phyloP scores from a whole-genome alignment of 2,329 filamentous ascomycete species.

The Cercospora zeae-maydis region DNA sequence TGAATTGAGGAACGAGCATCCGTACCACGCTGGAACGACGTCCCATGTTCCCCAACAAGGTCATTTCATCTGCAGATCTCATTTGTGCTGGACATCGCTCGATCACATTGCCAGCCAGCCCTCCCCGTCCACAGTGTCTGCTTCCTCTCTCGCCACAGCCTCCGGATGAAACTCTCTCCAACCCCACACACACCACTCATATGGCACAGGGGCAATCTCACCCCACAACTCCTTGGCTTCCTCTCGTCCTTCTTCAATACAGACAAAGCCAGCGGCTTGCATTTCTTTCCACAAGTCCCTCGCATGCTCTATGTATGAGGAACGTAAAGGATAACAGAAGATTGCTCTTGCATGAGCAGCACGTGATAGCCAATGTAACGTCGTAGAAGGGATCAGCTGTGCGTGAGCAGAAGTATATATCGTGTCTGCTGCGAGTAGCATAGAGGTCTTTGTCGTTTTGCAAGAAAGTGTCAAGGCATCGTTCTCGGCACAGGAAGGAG shows the following conservation, averaged over 20 bases:
- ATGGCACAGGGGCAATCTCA: conserved; percentile 36
- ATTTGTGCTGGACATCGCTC: neutral
- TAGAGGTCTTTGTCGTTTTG: conserved; percentile 30
- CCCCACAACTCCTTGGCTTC: conserved; percentile 35
- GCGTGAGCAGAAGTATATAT: conserved; percentile 44
- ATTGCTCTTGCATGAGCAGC: conserved; percentile 35
- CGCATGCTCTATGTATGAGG: conserved; percentile 44
- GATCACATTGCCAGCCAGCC: conserved; percentile 10
- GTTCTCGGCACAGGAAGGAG: neutral
- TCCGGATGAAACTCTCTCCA: conserved; percentile 33
- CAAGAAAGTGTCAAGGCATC: conserved; percentile 11
- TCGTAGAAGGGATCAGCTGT: conserved; percentile 36
- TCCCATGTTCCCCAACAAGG: too few species aligned
- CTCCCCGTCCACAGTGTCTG: neutral
- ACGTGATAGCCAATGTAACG: conserved; percentile 38
- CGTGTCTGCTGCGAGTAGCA: conserved; percentile 44
- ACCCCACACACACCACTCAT: conserved; percentile 40
- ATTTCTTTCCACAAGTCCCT: conserved; percentile 42
- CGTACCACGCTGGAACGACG: too few species aligned
- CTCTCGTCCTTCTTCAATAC: conserved; percentile 36
- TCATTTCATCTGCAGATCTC: too few species aligned
- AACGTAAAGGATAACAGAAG: conserved; percentile 41
- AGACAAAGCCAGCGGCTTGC: conserved; percentile 38
- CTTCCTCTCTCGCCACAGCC: conserved; percentile 4
- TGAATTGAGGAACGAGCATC: too few species aligned